Evolutionary conservation across 2,329 filamentous ascomycete species (phyloP).

Genomic region (Talaromyces sp.): DNA sequence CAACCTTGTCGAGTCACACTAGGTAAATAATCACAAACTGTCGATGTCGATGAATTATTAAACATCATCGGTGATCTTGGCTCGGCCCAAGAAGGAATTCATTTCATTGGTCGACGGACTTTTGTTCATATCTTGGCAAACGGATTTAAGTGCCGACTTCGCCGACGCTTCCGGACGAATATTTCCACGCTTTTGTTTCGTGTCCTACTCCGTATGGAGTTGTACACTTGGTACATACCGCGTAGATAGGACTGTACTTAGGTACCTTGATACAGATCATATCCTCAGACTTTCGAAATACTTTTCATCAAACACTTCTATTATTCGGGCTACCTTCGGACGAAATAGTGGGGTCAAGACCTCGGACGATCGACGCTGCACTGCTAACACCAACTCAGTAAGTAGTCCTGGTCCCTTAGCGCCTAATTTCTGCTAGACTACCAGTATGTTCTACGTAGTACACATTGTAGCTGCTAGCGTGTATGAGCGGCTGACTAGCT

Average conservation of each 20-base stretch:
- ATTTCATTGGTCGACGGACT: background rate
- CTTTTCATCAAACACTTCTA: background rate
- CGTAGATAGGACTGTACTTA: background rate
- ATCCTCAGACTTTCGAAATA: background rate
- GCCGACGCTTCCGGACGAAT: background rate
- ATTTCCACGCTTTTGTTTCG: background rate
- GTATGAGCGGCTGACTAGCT: background rate
- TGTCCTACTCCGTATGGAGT: no score
- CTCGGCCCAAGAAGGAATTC: background rate
- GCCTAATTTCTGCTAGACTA: background rate
- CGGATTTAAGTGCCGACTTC: constrained; percentile 1
- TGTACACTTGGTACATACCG: background rate
- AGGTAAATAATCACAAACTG: no score
- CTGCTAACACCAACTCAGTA: background rate
- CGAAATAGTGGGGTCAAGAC: background rate
- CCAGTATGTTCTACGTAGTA: no score
- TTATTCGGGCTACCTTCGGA: background rate
- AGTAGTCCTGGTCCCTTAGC: background rate
- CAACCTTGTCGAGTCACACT: no score
- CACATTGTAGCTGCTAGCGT: background rate
- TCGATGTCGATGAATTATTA: background rate
- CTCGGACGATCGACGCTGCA: constrained; percentile 2
- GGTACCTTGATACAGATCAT: background rate
- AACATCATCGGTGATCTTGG: background rate
- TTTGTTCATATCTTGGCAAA: background rate